Evolutionary conservation across 495 filamentous ascomycete species (phyloP).

Genomic region (Pseudevernia furfuracea): DNA sequence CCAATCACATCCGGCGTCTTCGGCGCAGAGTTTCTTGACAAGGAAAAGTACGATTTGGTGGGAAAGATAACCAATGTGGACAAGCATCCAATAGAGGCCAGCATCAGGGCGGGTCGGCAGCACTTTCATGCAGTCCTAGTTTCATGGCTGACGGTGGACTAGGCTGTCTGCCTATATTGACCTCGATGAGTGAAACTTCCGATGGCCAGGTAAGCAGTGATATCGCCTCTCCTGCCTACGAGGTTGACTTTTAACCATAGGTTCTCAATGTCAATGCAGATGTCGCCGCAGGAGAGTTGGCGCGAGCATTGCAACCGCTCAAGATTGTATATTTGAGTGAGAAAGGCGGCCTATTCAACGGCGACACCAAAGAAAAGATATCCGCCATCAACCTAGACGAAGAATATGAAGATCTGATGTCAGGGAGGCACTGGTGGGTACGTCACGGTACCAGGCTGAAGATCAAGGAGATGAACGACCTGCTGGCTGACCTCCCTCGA

Average conservation of each 20-base stretch:
- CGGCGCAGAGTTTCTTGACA: conserved; percentile 88
- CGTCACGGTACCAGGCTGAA: conserved; percentile 91
- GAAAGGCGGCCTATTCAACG: conserved; percentile 94
- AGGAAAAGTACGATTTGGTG: conserved; percentile 88
- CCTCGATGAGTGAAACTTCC: conserved; percentile 90
- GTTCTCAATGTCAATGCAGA: conserved; percentile 97
- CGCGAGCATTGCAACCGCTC: conserved; percentile 78
- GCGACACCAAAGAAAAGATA: conserved; percentile 88
- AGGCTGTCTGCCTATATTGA: conserved; percentile 87
- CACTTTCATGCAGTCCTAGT: not conserved
- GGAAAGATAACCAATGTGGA: conserved; percentile 94
- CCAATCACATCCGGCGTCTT: conserved; percentile 93
- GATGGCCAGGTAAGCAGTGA: conserved; percentile 57
- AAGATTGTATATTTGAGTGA: conserved; percentile 98
- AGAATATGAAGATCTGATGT: conserved; percentile 92
- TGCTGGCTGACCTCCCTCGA: conserved; percentile 76
- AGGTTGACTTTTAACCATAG: not conserved
- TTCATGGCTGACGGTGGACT: not conserved
- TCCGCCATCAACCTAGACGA: conserved; percentile 97
- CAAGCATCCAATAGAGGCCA: conserved; percentile 81
- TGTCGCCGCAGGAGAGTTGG: conserved; percentile 89
- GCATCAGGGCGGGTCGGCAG: conserved; percentile 57
- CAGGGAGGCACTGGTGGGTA: conserved; percentile 76
- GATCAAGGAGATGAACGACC: conserved; percentile 97
- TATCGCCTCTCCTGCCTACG: not conserved